These are phyloP conservation scores for Ligustrum vulgare DNA, from an alignment of 257 asterid species.

Conservation along the genomic window DNA sequence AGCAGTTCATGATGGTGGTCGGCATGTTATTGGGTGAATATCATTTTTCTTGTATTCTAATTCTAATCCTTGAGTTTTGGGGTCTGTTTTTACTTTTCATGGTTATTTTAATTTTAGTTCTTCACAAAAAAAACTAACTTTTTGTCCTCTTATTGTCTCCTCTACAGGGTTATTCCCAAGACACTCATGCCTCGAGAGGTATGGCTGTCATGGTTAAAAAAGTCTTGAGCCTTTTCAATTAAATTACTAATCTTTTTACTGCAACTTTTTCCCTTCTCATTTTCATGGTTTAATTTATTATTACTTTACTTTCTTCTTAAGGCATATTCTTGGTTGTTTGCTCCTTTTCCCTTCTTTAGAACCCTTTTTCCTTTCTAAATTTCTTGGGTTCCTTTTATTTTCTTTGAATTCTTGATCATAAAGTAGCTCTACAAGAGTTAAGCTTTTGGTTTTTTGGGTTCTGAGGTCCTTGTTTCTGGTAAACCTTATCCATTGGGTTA, in stretches of 20 bases:
- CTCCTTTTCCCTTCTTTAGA: neutral
- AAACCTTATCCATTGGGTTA: slow-evolving; percentile 46
- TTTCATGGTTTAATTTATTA: slow-evolving; percentile 10
- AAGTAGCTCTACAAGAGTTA: neutral
- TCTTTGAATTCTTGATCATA: neutral
- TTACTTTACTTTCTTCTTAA: neutral
- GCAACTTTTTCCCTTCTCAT: slow-evolving; percentile 1
- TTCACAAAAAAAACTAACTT: slow-evolving; percentile 10
- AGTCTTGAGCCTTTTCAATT: slow-evolving; percentile 34
- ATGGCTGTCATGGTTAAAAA: slow-evolving; percentile 44
- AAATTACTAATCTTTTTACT: slow-evolving; percentile 18
- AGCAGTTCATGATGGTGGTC: slow-evolving; percentile 61
- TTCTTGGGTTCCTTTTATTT: neutral
- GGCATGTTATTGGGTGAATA: slow-evolving; percentile 56
- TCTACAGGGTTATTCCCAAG: slow-evolving; percentile 98
- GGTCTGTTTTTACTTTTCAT: slow-evolving; percentile 13
- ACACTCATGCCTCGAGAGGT: slow-evolving; percentile 99
- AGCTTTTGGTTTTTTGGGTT: neutral
- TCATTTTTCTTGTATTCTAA: slow-evolving; percentile 20
- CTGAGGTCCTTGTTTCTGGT: slow-evolving; percentile 22
- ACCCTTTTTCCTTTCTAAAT: neutral
- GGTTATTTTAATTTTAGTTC: slow-evolving; percentile 1
- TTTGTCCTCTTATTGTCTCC: slow-evolving; percentile 74
- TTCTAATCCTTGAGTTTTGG: slow-evolving; percentile 11
- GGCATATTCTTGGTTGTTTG: slow-evolving; percentile 8